Percentiles rank a stretch among this genome's conserved stretches.
phyloP scores from a whole-genome alignment of 352 stramenopile species.

The Phytophthora citrophthora region DNA sequence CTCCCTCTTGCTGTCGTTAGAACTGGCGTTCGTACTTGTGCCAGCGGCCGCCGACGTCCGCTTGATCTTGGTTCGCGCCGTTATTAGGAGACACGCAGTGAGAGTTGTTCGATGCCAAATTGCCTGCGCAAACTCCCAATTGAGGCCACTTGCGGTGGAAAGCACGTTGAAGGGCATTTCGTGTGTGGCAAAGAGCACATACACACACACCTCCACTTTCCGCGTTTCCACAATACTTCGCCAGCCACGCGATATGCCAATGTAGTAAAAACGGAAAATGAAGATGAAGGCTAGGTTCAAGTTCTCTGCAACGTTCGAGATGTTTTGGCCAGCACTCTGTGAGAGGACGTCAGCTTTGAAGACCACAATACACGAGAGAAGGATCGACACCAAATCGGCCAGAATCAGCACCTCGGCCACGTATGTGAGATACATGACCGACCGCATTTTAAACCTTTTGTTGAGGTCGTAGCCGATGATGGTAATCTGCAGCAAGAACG shows the following conservation, averaged over 20 bases:
- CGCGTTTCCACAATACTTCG: constrained; percentile 23
- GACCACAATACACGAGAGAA: constrained; percentile 23
- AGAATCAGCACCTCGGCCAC: constrained; percentile 35
- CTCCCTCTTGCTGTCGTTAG: constrained; percentile 8
- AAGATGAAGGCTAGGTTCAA: constrained; percentile 33
- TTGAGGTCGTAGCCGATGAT: constrained; percentile 47
- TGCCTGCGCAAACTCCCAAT: constrained; percentile 49
- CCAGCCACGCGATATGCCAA: constrained; percentile 34
- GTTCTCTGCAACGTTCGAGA: constrained; percentile 32
- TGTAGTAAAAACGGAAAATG: constrained; percentile 51
- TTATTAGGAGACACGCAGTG: constrained; percentile 38
- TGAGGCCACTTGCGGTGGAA: constrained; percentile 24
- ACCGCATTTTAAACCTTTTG: constrained; percentile 39
- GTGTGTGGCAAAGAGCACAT: constrained; percentile 47
- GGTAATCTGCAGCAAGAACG: constrained; percentile 53
- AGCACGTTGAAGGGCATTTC: constrained; percentile 47
- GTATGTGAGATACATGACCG: constrained; percentile 39
- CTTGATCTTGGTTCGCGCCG: constrained; percentile 27
- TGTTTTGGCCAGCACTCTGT: not conserved
- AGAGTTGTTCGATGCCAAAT: constrained; percentile 50
- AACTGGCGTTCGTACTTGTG: not conserved
- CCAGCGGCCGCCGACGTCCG: not conserved
- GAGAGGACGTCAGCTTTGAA: constrained; percentile 1
- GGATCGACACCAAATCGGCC: constrained; percentile 11
- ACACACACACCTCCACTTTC: constrained; percentile 36